phyloP scores from a whole-genome alignment of 345 rosid genomes.

The Eucalyptus dawsonii region DNA sequence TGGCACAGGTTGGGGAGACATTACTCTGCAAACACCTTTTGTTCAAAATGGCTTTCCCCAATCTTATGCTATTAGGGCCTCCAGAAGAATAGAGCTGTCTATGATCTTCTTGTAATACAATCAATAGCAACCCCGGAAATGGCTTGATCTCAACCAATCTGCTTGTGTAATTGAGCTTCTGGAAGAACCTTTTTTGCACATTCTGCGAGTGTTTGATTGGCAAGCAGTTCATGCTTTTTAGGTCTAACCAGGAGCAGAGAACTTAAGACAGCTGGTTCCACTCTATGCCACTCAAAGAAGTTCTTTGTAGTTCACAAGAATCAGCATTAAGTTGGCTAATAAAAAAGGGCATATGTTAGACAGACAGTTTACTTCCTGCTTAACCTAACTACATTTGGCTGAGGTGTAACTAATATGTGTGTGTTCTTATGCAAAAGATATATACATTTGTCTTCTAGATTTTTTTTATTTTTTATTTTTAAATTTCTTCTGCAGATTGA shows the following conservation, averaged over 20 bases:
- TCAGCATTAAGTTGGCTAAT: not conserved
- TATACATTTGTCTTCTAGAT: not conserved
- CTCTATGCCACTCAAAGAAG: not conserved
- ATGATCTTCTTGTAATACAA: not conserved
- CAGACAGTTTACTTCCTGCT: not conserved
- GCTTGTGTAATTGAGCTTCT: not conserved
- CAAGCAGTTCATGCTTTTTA: not conserved
- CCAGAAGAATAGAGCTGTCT: not conserved
- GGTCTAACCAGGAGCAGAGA: not conserved
- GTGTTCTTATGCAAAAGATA: not conserved
- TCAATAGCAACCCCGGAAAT: not conserved
- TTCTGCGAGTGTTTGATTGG: not conserved
- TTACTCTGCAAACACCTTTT: not conserved
- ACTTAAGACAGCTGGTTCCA: not conserved
- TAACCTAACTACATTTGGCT: not conserved
- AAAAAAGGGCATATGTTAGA: not conserved
- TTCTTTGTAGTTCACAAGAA: not conserved
- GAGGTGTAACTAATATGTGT: not conserved
- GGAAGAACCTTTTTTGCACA: not conserved
- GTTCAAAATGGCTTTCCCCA: not conserved
- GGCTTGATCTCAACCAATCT: not conserved
- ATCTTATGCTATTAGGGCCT: not conserved
- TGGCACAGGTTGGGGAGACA: conserved; percentile 73
- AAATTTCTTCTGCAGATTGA: conserved; percentile 36
- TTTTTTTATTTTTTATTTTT: not conserved